Evolutionary conservation across 345 rosid genomes (phyloP).

Genomic region (Pistacia vera): DNA sequence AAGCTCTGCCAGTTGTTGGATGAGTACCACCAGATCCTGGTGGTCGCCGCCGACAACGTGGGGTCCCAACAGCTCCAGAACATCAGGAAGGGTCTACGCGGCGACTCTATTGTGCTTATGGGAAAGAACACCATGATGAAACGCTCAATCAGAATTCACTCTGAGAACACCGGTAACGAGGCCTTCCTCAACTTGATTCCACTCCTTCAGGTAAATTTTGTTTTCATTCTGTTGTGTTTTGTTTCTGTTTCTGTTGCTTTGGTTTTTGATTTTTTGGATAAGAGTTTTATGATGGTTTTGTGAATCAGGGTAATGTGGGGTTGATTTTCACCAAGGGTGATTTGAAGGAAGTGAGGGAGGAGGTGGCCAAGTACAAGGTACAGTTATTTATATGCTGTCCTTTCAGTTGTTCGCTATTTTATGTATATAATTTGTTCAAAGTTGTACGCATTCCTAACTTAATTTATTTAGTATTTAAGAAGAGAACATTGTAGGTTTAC

Average conservation of each 20-base stretch:
- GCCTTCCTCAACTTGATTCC: slow-evolving; percentile 65
- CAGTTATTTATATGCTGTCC: background rate
- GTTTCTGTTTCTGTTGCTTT: background rate
- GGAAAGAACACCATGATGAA: slow-evolving; percentile 99
- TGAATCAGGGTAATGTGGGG: slow-evolving; percentile 82
- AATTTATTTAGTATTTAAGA: too few species aligned
- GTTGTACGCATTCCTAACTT: too few species aligned
- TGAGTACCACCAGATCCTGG: slow-evolving; percentile 74
- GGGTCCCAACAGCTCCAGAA: slow-evolving; percentile 94
- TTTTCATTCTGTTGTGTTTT: background rate
- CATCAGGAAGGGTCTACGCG: slow-evolving; percentile 78
- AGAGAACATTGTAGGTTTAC: too few species aligned
- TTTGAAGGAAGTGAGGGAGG: slow-evolving; percentile 94
- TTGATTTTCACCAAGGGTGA: slow-evolving; percentile 97
- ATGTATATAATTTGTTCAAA: too few species aligned
- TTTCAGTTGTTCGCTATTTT: background rate
- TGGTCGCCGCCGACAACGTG: slow-evolving; percentile 86
- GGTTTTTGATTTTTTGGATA: background rate
- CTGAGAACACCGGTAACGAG: slow-evolving; percentile 72
- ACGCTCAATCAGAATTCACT: slow-evolving; percentile 73
- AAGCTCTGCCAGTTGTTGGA: slow-evolving; percentile 81
- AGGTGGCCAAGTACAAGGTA: slow-evolving; percentile 95
- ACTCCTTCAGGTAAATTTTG: slow-evolving; percentile 69
- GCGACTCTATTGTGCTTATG: slow-evolving; percentile 88
- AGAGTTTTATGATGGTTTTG: background rate